Base-by-base conservation (phyloP, 768 basidiomycete species). In the Pseudohyphozyma bogoriensis region DNA sequence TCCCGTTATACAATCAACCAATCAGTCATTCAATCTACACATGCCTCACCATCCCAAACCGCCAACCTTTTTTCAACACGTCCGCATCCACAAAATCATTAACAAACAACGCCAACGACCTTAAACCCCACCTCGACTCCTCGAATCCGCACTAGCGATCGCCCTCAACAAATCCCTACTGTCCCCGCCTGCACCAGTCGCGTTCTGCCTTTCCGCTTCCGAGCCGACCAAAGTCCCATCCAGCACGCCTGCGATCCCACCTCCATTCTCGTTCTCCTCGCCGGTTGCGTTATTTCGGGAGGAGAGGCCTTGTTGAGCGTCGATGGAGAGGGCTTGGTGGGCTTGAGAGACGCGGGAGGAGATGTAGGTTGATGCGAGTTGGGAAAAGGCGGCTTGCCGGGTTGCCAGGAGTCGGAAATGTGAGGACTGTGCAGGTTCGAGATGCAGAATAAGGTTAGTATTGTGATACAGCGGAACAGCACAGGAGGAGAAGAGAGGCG, bases 91-190 rank as follows among this genome's bases (percentile, higher is more conserved):
- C n/a, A n/a, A n/a, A n/a, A n/a, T n/a, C n/a, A n/a, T n/a, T n/a
- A n/a, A n/a, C n/a, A n/a, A n/a, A n/a, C n/a, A n/a, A n/a, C n/a
- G n/a, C n/a, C n/a, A n/a, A n/a, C n/a, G n/a, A n/a, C n/a, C n/a
- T n/a, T n/a, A n/a, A n/a, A n/a, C n/a, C n/a, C n/a, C n/a, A n/a
- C n/a, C n/a, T n/a, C n/a, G n/a, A n/a, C n/a, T n/a, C n/a, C n/a
- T n/a, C n/a, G n/a, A n/a, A 32, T 50, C 47, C 47, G 47, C 47
- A 28, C 47, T 31, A 15, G 47, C 47, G 22, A 50, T 50, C 12
- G 47, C 47, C 47, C 47, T 50, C 47, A 50, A 22, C 31, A 50
- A 22, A 50, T 50, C 47, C 47, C 47, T 50, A 28, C 29, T 28
- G 29, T 50, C 47, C 13, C 29, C 29, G 11, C 47, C 47, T 12